phyloP scores from a whole-genome alignment of 208 protist genomes.

The Leishmania mexicana region DNA sequence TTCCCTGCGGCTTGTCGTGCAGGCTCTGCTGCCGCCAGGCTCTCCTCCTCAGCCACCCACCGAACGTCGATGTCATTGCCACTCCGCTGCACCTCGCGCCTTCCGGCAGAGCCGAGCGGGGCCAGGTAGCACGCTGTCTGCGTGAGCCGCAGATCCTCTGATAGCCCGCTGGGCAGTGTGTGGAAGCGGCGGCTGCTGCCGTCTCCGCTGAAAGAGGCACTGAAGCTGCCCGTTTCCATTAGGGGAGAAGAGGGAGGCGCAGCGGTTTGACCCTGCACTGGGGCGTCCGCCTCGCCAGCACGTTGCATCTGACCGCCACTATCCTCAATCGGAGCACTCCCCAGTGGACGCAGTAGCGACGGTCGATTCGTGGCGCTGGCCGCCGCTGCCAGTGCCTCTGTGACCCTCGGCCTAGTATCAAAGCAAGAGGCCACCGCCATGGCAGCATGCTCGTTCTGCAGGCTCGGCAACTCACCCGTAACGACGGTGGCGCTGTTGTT shows the following conservation, averaged over 20 bases:
- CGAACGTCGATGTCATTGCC: not conserved
- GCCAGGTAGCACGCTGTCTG: not conserved
- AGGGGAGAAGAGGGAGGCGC: not conserved
- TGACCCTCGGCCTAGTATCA: not conserved
- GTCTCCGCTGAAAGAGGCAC: not conserved
- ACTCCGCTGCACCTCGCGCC: not conserved
- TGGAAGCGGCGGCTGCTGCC: not conserved
- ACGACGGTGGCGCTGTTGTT: not conserved
- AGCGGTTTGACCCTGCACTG: not conserved
- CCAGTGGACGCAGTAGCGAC: not conserved
- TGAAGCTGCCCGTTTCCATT: not conserved
- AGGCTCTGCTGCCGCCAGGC: not conserved
- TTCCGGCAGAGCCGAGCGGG: not conserved
- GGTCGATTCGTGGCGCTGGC: not conserved
- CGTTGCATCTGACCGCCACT: not conserved
- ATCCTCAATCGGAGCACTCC: not conserved
- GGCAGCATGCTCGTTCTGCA: not conserved
- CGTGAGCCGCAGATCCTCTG: not conserved
- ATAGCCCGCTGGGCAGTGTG: not conserved
- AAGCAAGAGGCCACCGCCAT: not conserved
- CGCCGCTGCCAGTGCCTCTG: not conserved
- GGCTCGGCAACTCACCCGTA: not conserved
- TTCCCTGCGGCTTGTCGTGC: too few relatives aligned
- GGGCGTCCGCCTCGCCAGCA: not conserved
- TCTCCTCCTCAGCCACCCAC: not conserved